Evolutionary conservation across 2,329 filamentous ascomycete genomes (phyloP).

Genomic region (Emmonsiellopsis sp.): DNA sequence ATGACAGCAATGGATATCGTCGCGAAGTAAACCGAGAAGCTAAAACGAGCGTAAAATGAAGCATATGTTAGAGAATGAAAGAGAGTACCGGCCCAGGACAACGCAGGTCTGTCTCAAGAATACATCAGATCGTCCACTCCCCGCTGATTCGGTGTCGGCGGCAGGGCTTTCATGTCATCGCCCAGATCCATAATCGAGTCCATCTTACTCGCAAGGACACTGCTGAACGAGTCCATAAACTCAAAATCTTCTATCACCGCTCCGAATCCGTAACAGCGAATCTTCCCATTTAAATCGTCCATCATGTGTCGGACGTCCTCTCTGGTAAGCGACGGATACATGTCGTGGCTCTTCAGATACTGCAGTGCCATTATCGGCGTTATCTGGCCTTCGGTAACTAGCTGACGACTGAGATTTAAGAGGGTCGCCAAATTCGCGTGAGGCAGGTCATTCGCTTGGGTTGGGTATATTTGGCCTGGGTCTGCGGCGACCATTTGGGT

Average conservation of each 20-base stretch:
- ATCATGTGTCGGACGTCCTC: conserved; percentile 65
- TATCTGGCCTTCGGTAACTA: conserved; percentile 73
- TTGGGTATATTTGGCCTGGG: conserved; percentile 46
- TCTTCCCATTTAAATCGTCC: conserved; percentile 66
- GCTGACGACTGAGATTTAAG: conserved; percentile 70
- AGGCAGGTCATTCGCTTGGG: conserved; percentile 70
- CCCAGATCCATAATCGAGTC: conserved; percentile 1
- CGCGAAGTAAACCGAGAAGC: not conserved
- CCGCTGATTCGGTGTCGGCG: not conserved
- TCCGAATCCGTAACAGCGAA: conserved; percentile 81
- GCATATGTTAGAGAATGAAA: not conserved
- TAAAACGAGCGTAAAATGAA: not conserved
- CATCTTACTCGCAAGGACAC: conserved; percentile 52
- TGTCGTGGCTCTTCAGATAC: conserved; percentile 63
- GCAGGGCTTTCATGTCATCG: not conserved
- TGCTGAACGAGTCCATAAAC: conserved; percentile 63
- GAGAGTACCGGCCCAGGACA: not conserved
- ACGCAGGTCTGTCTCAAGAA: conserved; percentile 6
- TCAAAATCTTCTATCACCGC: conserved; percentile 62
- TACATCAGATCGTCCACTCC: conserved; percentile 9
- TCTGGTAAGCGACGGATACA: conserved; percentile 55
- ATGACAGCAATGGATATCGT: not conserved
- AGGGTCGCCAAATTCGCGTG: conserved; percentile 71
- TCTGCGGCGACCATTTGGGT: conserved; percentile 49
- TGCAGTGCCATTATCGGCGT: conserved; percentile 95